These are phyloP conservation scores for Herpetomonas samuelpessoai DNA, from an alignment of 208 protist genomes.

Conservation along the genomic window DNA sequence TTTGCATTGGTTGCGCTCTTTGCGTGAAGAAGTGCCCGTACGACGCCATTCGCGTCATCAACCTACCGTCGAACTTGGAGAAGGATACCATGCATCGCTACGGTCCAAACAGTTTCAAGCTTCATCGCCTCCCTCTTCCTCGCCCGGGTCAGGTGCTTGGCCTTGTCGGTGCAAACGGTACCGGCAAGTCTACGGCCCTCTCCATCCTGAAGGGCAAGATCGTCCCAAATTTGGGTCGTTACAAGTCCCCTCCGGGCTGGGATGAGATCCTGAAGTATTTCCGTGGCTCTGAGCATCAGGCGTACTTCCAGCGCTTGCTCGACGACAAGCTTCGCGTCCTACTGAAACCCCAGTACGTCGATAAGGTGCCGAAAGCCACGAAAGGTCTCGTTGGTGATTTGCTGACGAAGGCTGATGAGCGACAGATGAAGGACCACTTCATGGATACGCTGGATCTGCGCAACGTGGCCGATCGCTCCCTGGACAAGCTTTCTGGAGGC, in stretches of 20 bases:
- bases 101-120: conserved; percentile 99
- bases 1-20: conserved; percentile 99
- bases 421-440: conserved; percentile 73
- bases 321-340: conserved; percentile 98
- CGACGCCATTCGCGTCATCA: conserved; percentile 99
- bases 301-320: conserved; percentile 98
- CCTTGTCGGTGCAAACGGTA: conserved; percentile 99
- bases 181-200: conserved; percentile 99
- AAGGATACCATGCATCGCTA: conserved; percentile 99
- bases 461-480: conserved; percentile 90
- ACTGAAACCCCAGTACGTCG: conserved; percentile 99
- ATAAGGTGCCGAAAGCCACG: conserved; percentile 97
- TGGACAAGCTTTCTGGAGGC: conserved; percentile 98
- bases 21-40: conserved; percentile 99
- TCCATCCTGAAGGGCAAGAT: conserved; percentile 98
- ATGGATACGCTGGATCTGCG: conserved; percentile 93
- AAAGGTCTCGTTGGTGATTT: conserved; percentile 95
- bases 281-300: conserved; percentile 99
- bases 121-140: conserved; percentile 98
- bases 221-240: conserved; percentile 99
- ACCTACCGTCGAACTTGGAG: conserved; percentile 98
- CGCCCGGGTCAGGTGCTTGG: conserved; percentile 99
- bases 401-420: conserved; percentile 90
- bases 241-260: conserved; percentile 97
- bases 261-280: conserved; percentile 99